phyloP scores from a whole-genome alignment of 2,329 filamentous ascomycete species.

The Fusarium pseudonygamai region DNA sequence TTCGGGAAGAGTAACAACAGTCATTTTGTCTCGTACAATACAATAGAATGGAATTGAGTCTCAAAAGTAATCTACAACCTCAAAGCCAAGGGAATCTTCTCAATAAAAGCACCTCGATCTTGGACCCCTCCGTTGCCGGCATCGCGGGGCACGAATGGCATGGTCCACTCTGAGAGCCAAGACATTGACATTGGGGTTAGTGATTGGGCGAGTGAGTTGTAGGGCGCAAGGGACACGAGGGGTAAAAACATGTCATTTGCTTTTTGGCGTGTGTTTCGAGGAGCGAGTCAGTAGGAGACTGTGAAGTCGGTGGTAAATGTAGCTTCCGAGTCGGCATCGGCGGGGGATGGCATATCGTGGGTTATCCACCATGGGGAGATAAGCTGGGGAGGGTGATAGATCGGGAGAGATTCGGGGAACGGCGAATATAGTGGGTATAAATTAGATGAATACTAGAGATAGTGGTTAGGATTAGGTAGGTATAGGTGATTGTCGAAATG shows the following conservation, averaged over 20 bases:
- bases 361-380: constrained; percentile 13
- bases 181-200: not conserved
- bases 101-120: not conserved
- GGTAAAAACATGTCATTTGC: constrained; percentile 22
- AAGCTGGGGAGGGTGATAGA: not conserved
- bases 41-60: not conserved
- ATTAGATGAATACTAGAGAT: not conserved
- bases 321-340: constrained; percentile 16
- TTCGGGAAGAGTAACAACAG: constrained; percentile 60
- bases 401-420: not conserved
- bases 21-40: constrained; percentile 36
- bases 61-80: not conserved
- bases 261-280: not conserved
- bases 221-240: constrained; percentile 38
- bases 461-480: not conserved
- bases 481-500: not conserved
- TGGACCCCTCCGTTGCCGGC: constrained; percentile 28
- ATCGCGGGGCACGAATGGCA: constrained; percentile 24
- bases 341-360: constrained; percentile 4
- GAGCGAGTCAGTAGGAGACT: constrained; percentile 21
- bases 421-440: not conserved
- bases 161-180: constrained; percentile 27
- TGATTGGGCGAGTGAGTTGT: constrained; percentile 23
- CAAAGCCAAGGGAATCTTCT: not conserved
- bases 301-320: constrained; percentile 28